Percentiles rank a stretch among this genome's conserved stretches.
Evolutionary conservation across 768 basidiomycete species (phyloP).

Genomic region (Pulveroboletus sp.): DNA sequence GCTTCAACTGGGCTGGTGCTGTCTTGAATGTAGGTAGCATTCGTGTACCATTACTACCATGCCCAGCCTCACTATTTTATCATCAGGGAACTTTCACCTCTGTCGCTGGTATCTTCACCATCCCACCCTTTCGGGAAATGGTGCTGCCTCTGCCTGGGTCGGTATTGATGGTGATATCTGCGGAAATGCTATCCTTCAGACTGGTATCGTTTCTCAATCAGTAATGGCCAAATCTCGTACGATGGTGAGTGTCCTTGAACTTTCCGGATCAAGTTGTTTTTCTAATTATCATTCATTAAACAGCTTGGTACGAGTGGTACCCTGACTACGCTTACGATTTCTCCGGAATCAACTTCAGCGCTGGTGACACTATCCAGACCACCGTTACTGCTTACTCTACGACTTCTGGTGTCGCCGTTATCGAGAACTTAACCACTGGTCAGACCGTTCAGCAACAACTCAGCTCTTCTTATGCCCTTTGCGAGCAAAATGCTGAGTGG

Average conservation of each 20-base stretch:
- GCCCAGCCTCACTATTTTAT: not conserved
- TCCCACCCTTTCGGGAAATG: constrained; percentile 12
- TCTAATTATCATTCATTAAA: too few species aligned
- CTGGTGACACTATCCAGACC: constrained; percentile 15
- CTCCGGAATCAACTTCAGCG: constrained; percentile 9
- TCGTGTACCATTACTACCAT: not conserved
- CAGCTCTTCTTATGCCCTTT: constrained; percentile 16
- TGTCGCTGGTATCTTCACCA: constrained; percentile 17
- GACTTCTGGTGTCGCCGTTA: constrained; percentile 14
- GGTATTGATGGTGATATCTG: constrained; percentile 22
- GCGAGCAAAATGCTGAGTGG: constrained; percentile 19
- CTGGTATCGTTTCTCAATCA: constrained; percentile 13
- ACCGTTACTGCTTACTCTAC: constrained; percentile 16
- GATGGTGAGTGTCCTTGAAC: constrained; percentile 6
- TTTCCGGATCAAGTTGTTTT: not conserved
- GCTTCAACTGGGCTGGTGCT: constrained; percentile 19
- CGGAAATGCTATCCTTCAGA: constrained; percentile 14
- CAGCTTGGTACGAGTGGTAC: too few species aligned
- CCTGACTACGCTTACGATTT: constrained; percentile 9
- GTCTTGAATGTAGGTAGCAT: constrained; percentile 7
- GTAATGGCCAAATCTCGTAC: not conserved
- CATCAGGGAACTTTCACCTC: constrained; percentile 19
- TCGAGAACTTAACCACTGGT: constrained; percentile 19
- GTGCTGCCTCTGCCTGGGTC: constrained; percentile 20
- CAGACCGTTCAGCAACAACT: constrained; percentile 3